Evolutionary conservation across 73 alveolate genomes (phyloP), one percentile per base, ranked within the genome.

Genomic region (Diophrys appendiculata): DNA sequence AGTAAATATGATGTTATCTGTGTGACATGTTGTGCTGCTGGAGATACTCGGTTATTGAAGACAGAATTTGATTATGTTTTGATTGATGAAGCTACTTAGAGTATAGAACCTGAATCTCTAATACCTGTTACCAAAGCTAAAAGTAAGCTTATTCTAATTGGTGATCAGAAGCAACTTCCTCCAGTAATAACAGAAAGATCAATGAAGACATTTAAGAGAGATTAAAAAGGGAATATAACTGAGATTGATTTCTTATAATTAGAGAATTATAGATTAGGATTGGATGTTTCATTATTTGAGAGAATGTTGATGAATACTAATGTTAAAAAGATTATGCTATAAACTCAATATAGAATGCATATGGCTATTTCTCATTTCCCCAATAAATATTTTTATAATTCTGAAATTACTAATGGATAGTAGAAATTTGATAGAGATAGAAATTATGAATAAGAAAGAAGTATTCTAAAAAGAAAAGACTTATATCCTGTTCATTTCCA

Each of bases 281-380:
- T n/a, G n/a, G n/a, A n/a, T n/a, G n/a, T n/a, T n/a, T n/a, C n/a
- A n/a, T n/a, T n/a, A n/a, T n/a, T n/a, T n/a, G n/a, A n/a, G n/a
- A n/a, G n/a, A n/a, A n/a, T n/a, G n/a, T n/a, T n/a, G n/a, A n/a
- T n/a, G n/a, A n/a, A n/a, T n/a, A n/a, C n/a, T n/a, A n/a, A n/a
- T n/a, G n/a, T n/a, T n/a, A 96, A 92, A 89, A 99, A 99, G 33
- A 94, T 93, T 77, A 91, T 98, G 88, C 88, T 97, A 22, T 96
- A 98, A 90, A 99, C 96, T 29, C 98, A 98, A 82, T 98, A 97
- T 91, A 89, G 99, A 78, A 98, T 98, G 99, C 99, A 98, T 82
- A 99, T 99, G 55, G 96, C 95, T 73, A 91, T 98, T 34, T 86
- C 99, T 72, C 99, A 86, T 60, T 98, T 98, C 82, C 99, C 99